Base-by-base conservation (phyloP, 495 filamentous ascomycete genomes). In the Wilcoxina mikolae region DNA sequence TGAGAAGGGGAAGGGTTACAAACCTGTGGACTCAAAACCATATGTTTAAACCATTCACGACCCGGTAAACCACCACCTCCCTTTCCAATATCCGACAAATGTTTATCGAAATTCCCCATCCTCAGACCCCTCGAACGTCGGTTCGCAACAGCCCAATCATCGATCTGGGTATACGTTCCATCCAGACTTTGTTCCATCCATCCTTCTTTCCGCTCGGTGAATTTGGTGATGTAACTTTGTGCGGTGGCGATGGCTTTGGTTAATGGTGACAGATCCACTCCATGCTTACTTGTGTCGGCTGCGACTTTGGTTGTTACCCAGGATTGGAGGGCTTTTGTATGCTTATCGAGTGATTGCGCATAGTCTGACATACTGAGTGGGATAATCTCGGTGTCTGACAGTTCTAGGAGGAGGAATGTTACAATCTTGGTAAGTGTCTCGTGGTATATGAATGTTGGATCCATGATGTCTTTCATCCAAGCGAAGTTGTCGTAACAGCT, bases 31-130 rank as follows among this genome's bases (percentile, higher is more conserved):
- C 81, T 88, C 61, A 86, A 91, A 48, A 98, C 59, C 61, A 94
- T 77, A 70, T 98, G 93, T 66, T 91, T 94, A 74, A 87, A 98
- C 71, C 95, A 93, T 23, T 84, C 84, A 56, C 91, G 79, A 63
- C 85, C 85, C 27, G 87, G 88, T 76, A 93, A n/a, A n/a, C n/a
- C 80, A 44, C 90, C 87, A 31, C 62, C 62, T 15, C 49, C 54
- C 0, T 54, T 33, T n/a, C 76, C 76, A 53, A 85, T 61, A 67
- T 96, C 91, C 42, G 95, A 69, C 44, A 98, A 67, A 69, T 87
- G 71, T 2, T 81, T 81, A 61, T 98, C 91, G 63, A 96, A 94
- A 48, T 72, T 73, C 9, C 78, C 79, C 81, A 87, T 81, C 39
- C 81, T 73, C 26, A 69, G 70, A 59, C 90, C 91, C 11, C 76